Evolutionary conservation across 768 basidiomycete species (phyloP).

Genomic region (Russula griseocarnosa): DNA sequence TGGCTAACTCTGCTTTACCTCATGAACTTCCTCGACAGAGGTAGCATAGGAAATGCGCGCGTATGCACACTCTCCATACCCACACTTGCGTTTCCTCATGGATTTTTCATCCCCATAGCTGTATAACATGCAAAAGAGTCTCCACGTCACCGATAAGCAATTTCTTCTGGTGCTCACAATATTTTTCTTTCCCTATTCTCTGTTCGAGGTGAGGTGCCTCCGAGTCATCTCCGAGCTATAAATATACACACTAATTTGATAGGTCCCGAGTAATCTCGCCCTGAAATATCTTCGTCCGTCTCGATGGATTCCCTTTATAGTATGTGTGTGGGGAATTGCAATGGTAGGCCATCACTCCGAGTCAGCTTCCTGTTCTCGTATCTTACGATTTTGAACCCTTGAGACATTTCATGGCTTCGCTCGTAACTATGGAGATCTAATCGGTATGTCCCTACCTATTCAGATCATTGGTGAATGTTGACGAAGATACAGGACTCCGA

Average conservation of each 20-base stretch:
- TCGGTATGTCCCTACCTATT: background rate
- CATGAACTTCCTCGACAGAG: conserved; percentile 3
- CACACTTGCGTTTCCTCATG: background rate
- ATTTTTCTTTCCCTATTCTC: conserved; percentile 1
- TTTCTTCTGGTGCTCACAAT: background rate
- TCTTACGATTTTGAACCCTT: background rate
- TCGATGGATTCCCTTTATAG: conserved; percentile 1
- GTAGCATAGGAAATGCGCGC: conserved; percentile 5
- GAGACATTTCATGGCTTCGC: background rate
- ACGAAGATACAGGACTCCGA: background rate
- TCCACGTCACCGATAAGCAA: background rate
- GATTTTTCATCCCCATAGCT: background rate
- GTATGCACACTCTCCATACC: background rate
- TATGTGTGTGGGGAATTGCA: background rate
- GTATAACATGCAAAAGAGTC: background rate
- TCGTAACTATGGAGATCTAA: background rate
- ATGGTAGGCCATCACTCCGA: background rate
- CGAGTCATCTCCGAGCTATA: background rate
- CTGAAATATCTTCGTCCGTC: background rate
- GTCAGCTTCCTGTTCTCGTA: background rate
- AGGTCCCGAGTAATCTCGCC: conserved; percentile 6
- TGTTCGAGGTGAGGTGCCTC: background rate
- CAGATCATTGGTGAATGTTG: background rate
- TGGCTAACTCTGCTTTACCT: conserved; percentile 8
- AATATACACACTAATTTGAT: background rate